A percentile compares a stretch with the other conserved stretches of the same genome.
Conservation (phyloP, 768 basidiomycete species). For the Mycena pura region DNA sequence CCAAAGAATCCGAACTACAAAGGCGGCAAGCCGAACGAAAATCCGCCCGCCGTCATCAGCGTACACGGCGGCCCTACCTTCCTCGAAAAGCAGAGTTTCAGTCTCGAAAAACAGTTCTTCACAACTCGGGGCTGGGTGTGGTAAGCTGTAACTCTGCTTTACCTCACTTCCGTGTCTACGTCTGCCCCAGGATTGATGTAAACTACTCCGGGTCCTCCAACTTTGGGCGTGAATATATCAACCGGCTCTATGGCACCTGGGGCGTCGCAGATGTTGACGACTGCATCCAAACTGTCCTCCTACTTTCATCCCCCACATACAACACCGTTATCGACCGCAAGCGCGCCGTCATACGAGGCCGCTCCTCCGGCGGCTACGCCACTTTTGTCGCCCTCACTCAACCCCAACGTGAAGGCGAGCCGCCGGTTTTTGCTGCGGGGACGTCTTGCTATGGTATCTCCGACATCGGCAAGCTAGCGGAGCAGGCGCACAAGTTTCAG, state of each 20-base stretch:
- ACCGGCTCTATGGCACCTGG: conserved; percentile 58
- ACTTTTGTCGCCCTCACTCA: conserved; percentile 44
- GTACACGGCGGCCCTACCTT: conserved; percentile 65
- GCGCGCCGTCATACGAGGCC: conserved; percentile 58
- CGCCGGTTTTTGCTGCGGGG: conserved; percentile 52
- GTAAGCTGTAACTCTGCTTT: conserved; percentile 31
- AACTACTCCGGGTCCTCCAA: conserved; percentile 66
- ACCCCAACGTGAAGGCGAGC: conserved; percentile 26
- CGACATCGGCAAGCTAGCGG: conserved; percentile 54
- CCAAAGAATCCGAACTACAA: conserved; percentile 56
- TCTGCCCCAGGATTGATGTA: conserved; percentile 53
- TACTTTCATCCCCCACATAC: conserved; percentile 42
- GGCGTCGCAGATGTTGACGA: conserved; percentile 63
- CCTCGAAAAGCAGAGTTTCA: conserved; percentile 42
- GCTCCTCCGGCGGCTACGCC: no score
- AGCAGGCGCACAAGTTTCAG: conserved; percentile 65
- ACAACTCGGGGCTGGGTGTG: conserved; percentile 61
- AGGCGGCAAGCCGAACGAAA: conserved; percentile 45
- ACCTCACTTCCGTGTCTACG: neutral
- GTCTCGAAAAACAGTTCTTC: conserved; percentile 51
- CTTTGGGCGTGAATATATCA: conserved; percentile 57
- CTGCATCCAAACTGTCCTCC: conserved; percentile 47
- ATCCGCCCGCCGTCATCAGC: conserved; percentile 57
- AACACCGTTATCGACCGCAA: conserved; percentile 54
- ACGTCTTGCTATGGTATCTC: conserved; percentile 61